Evolutionary conservation across 345 rosid species (phyloP).

Genomic region (Laguncularia racemosa): DNA sequence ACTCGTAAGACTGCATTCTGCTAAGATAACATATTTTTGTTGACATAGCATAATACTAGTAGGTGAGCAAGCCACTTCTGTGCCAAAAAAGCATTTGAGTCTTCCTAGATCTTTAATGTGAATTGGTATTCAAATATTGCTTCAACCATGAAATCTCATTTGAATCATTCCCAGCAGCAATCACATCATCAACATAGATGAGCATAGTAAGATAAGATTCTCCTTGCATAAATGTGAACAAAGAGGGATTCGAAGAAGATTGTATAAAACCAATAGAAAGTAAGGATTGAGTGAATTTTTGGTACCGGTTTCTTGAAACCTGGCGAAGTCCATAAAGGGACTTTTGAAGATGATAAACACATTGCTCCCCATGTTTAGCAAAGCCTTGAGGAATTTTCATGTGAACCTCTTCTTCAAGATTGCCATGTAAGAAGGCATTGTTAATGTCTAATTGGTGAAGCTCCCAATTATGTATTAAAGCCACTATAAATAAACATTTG

Average conservation of each 20-base stretch:
- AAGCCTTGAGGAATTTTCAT: no score
- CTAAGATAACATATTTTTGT: background rate
- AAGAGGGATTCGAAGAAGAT: no score
- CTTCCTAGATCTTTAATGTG: background rate
- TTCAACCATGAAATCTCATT: no score
- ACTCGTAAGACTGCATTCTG: background rate
- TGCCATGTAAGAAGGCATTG: no score
- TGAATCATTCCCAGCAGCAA: background rate
- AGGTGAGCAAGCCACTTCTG: background rate
- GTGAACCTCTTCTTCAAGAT: no score
- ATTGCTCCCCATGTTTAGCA: background rate
- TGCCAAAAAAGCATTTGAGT: background rate
- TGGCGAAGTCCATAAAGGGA: background rate
- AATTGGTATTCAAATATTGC: background rate
- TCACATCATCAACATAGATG: background rate
- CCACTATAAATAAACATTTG: no score
- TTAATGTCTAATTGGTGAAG: no score
- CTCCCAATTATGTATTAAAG: no score
- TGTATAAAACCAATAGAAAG: no score
- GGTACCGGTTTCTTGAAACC: background rate
- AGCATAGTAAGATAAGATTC: background rate
- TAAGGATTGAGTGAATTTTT: background rate
- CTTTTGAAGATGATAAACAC: conserved; percentile 1
- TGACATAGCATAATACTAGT: background rate
- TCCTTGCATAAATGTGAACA: no score